Percentiles rank a stretch among this genome's conserved stretches.
Evolutionary conservation across 2,329 filamentous ascomycete species (phyloP).

Genomic region (Pseudocercospora macadamiae): DNA sequence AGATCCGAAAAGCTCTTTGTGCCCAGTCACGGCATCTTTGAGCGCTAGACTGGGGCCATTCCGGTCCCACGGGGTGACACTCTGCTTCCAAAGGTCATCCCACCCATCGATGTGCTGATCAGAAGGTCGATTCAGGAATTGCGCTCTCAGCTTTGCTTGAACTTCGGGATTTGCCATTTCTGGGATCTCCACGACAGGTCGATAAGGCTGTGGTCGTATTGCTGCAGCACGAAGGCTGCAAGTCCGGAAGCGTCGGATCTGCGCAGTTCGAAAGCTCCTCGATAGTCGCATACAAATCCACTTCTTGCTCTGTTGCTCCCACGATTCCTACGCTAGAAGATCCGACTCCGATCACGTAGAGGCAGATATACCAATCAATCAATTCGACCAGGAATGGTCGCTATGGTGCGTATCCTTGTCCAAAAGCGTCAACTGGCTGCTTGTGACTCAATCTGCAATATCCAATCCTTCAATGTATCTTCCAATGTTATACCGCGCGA

Average conservation of each 20-base stretch:
- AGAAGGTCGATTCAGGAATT: slow-evolving; percentile 47
- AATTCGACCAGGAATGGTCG: too few species aligned
- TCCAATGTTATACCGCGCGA: neutral
- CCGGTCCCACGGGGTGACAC: slow-evolving; percentile 63
- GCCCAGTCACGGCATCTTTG: slow-evolving; percentile 53
- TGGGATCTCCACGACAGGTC: neutral
- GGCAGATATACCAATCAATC: neutral
- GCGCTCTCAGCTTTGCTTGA: slow-evolving; percentile 26
- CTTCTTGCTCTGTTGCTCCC: neutral
- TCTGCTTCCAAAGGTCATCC: slow-evolving; percentile 55
- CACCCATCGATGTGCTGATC: slow-evolving; percentile 42
- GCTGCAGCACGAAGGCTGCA: neutral
- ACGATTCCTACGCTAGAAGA: neutral
- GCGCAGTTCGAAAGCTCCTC: neutral
- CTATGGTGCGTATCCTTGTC: too few species aligned
- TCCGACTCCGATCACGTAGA: neutral
- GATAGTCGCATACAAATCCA: neutral
- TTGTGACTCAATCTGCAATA: neutral
- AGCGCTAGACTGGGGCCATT: slow-evolving; percentile 63
- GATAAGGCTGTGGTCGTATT: neutral
- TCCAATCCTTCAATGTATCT: neutral
- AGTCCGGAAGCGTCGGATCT: too few species aligned
- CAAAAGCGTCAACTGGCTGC: neutral
- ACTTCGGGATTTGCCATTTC: slow-evolving; percentile 4
- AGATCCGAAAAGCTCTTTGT: slow-evolving; percentile 29